Evolutionary conservation across 2,329 filamentous ascomycete species (phyloP).

Genomic region (Epichloe coenophiala): DNA sequence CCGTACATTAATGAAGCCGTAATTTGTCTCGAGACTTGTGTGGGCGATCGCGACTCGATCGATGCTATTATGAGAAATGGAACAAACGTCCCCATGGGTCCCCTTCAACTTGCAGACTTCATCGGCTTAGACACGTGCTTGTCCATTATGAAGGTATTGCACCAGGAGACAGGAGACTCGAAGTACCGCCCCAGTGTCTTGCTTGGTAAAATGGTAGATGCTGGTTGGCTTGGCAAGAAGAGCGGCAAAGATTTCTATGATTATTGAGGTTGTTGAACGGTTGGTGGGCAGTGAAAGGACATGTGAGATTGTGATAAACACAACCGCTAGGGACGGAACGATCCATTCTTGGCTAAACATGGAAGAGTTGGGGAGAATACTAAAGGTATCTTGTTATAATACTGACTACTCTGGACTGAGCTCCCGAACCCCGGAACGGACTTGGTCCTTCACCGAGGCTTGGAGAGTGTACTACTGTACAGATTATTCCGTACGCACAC

Average conservation of each 20-base stretch:
- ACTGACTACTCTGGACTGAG: too few relatives aligned
- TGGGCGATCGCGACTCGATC: conserved; percentile 81
- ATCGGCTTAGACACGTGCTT: conserved; percentile 94
- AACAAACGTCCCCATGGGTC: conserved; percentile 97
- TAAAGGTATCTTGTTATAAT: neutral
- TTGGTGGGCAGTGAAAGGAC: neutral
- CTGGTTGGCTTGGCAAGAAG: conserved; percentile 97
- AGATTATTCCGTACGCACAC: neutral
- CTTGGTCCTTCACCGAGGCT: neutral
- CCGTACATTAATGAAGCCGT: conserved; percentile 98
- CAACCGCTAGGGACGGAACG: neutral
- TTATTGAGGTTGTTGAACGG: conserved; percentile 36
- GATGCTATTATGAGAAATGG: conserved; percentile 99
- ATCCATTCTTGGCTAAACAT: neutral
- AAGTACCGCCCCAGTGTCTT: conserved; percentile 89
- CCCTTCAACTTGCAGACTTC: conserved; percentile 85
- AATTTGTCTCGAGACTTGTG: conserved; percentile 86
- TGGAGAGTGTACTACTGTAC: neutral
- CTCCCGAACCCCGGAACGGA: neutral
- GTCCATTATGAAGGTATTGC: conserved; percentile 91
- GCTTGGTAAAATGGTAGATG: conserved; percentile 90
- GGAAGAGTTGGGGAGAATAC: neutral
- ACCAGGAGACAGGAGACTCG: conserved; percentile 82
- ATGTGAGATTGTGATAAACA: neutral
- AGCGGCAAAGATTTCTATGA: conserved; percentile 92